phyloP scores from a whole-genome alignment of 1,284 basidiomycete species.

The Papiliotrema laurentii region DNA sequence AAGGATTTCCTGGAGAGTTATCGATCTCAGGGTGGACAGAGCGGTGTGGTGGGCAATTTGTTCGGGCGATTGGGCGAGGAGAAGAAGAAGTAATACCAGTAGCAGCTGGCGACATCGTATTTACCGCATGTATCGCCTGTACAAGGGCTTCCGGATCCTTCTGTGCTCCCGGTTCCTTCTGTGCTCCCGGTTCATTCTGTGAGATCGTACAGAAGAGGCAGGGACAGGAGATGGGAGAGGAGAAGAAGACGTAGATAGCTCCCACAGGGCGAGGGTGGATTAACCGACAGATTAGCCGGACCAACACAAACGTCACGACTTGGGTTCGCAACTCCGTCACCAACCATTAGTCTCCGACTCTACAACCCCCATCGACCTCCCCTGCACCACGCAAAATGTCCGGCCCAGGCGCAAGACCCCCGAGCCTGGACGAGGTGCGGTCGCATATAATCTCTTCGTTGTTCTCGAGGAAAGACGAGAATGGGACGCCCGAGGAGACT shows the following conservation, averaged over 20 bases:
- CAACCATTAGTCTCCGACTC: background rate
- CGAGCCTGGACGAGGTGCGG: slow-evolving; percentile 26
- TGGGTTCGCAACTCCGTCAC: too few relatives aligned
- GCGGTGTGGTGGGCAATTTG: slow-evolving; percentile 83
- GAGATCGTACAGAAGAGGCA: too few relatives aligned
- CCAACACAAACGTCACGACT: too few relatives aligned
- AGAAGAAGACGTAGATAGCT: too few relatives aligned
- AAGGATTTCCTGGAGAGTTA: slow-evolving; percentile 94
- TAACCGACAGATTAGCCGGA: too few relatives aligned
- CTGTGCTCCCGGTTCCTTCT: too few relatives aligned
- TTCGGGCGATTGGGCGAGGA: slow-evolving; percentile 65
- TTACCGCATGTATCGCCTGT: too few relatives aligned
- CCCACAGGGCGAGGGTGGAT: too few relatives aligned
- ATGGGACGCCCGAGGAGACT: slow-evolving; percentile 63
- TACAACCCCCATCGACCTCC: background rate
- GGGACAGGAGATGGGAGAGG: too few relatives aligned
- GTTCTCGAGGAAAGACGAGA: slow-evolving; percentile 62
- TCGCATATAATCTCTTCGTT: slow-evolving; percentile 75
- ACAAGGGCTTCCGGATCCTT: too few relatives aligned
- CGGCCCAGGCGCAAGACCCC: background rate
- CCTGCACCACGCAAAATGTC: background rate
- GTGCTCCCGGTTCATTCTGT: too few relatives aligned
- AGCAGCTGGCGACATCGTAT: too few relatives aligned
- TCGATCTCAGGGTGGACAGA: slow-evolving; percentile 76
- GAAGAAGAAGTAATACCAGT: slow-evolving; percentile 3